These are phyloP conservation scores for Candida taoyuanica DNA, from an alignment of 805 yeast genomes.

Conservation along the genomic window DNA sequence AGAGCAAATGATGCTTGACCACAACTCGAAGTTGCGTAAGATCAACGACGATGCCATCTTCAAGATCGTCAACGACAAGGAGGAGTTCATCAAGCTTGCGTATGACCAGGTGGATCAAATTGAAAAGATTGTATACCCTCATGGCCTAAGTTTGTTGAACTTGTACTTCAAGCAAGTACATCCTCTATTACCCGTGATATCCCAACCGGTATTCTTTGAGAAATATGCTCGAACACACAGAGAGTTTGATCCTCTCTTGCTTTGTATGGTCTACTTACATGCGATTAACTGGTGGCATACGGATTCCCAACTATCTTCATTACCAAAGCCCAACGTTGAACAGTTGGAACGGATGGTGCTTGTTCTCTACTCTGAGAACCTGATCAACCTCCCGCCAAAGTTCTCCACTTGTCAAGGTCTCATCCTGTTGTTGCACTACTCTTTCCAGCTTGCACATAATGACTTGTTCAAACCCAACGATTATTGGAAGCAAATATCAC, in stretches of 20 bases:
- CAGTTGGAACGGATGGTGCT: constrained; percentile 27
- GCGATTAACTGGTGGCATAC: constrained; percentile 27
- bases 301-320: constrained; percentile 11
- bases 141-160: constrained; percentile 21
- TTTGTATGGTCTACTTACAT: constrained; percentile 26
- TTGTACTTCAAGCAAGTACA: constrained; percentile 27
- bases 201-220: constrained; percentile 26
- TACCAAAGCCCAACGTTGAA: constrained; percentile 19
- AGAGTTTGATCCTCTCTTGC: constrained; percentile 29
- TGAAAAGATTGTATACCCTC: constrained; percentile 24
- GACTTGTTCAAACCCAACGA: constrained; percentile 14
- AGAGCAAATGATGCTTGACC: constrained; percentile 17
- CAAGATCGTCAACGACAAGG: constrained; percentile 26
- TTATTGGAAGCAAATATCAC: constrained; percentile 23
- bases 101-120: constrained; percentile 28
- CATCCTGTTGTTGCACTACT: constrained; percentile 29
- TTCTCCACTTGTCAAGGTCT: constrained; percentile 38
- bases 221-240: constrained; percentile 27
- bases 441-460: constrained; percentile 10
- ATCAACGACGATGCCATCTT: constrained; percentile 22
- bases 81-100: constrained; percentile 24
- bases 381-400: constrained; percentile 26
- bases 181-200: constrained; percentile 26
- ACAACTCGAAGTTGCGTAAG: constrained; percentile 20
- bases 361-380: constrained; percentile 25